Percentiles rank a stretch among this genome's conserved stretches.
Evolutionary conservation across 768 basidiomycete species (phyloP).

Genomic region (Boletus rubropictus): DNA sequence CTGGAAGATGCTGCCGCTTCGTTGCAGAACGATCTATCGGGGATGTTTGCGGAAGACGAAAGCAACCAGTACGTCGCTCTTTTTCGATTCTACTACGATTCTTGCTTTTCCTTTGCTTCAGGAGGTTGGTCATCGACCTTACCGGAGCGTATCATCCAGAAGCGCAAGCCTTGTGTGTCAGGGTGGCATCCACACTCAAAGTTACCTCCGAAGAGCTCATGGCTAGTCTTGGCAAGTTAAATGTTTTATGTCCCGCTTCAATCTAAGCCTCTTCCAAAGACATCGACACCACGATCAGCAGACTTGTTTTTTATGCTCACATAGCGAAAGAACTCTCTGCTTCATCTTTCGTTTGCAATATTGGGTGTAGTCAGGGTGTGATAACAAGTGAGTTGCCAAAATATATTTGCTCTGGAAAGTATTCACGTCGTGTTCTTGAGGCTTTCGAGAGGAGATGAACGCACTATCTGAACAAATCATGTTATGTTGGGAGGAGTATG

Average conservation of each 20-base stretch:
- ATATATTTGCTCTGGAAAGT: background rate
- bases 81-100: background rate
- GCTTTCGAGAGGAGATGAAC: constrained; percentile 41
- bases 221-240: constrained; percentile 33
- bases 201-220: constrained; percentile 28
- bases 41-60: constrained; percentile 38
- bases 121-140: constrained; percentile 40
- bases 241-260: background rate
- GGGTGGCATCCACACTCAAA: constrained; percentile 39
- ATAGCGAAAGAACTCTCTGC: constrained; percentile 44
- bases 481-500: constrained; percentile 47
- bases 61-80: constrained; percentile 38
- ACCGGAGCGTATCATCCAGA: constrained; percentile 43
- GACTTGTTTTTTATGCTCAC: constrained; percentile 45
- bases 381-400: constrained; percentile 31
- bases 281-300: constrained; percentile 19
- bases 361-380: constrained; percentile 39
- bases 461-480: constrained; percentile 43
- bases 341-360: constrained; percentile 37
- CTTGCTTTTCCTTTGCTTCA: constrained; percentile 17
- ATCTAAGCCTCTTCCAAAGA: constrained; percentile 11
- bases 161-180: constrained; percentile 43
- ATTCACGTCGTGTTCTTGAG: constrained; percentile 31
- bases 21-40: constrained; percentile 55
- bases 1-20: constrained; percentile 56